phyloP scores from a whole-genome alignment of 257 asterid species.

The Solanum commersonii region DNA sequence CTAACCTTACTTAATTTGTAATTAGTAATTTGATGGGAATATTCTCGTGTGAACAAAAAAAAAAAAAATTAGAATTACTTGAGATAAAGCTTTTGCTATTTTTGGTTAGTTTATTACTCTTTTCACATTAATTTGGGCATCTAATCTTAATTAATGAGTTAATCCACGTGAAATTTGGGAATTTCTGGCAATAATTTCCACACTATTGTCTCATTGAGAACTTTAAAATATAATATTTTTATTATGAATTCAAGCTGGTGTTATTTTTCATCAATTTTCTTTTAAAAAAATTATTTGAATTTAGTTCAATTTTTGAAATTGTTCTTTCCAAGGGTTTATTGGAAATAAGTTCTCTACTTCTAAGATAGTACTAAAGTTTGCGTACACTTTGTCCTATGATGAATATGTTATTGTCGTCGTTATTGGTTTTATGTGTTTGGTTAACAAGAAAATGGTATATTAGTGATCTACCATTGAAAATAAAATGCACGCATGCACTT shows the following conservation, averaged over 20 bases:
- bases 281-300: too few species aligned
- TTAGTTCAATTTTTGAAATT: too few species aligned
- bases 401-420: too few species aligned
- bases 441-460: background rate
- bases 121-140: background rate
- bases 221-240: too few species aligned
- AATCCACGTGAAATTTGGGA: background rate
- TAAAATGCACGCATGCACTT: background rate
- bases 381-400: background rate
- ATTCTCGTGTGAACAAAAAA: background rate
- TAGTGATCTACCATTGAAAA: background rate
- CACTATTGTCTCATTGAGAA: background rate
- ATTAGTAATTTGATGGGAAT: background rate
- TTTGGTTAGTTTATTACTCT: background rate
- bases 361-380: too few species aligned
- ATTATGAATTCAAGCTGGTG: too few species aligned
- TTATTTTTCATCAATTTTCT: background rate
- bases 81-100: background rate
- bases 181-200: background rate
- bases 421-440: background rate
- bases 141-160: background rate
- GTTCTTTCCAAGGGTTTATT: background rate
- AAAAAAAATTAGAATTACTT: background rate
- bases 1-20: background rate
- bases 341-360: too few species aligned